Evolutionary conservation across 305 asterid species (phyloP).

Genomic region (Vinca major): DNA sequence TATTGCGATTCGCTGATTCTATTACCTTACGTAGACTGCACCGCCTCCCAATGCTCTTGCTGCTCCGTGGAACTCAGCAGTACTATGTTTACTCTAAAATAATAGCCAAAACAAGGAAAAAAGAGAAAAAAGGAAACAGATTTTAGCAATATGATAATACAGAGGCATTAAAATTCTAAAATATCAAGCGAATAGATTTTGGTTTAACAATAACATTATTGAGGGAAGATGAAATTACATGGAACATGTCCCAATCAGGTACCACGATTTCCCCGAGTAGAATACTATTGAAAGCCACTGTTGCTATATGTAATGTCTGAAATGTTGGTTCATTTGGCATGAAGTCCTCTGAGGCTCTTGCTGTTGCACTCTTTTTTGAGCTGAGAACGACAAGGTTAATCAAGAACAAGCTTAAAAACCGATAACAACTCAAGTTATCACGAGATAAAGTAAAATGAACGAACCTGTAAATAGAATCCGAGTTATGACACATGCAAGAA

Average conservation of each 20-base stretch:
- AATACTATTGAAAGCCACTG: slow-evolving; percentile 51
- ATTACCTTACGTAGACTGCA: slow-evolving; percentile 54
- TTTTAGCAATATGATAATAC: not conserved
- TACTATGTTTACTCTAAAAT: slow-evolving; percentile 33
- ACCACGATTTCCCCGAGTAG: slow-evolving; percentile 45
- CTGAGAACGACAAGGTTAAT: slow-evolving; percentile 8
- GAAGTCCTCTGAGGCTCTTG: slow-evolving; percentile 61
- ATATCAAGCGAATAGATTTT: no score
- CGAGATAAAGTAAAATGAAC: not conserved
- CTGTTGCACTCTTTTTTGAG: slow-evolving; percentile 39
- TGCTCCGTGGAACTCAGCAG: slow-evolving; percentile 55
- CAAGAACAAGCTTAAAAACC: not conserved
- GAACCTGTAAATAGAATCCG: slow-evolving; percentile 48
- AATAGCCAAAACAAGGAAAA: not conserved
- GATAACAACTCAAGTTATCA: not conserved
- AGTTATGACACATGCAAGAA: slow-evolving; percentile 46
- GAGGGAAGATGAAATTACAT: slow-evolving; percentile 25
- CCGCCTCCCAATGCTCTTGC: slow-evolving; percentile 66
- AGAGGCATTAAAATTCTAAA: not conserved
- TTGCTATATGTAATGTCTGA: slow-evolving; percentile 48
- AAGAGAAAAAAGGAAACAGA: not conserved
- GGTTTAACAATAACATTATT: not conserved
- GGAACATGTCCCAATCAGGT: slow-evolving; percentile 83
- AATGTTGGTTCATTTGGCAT: slow-evolving; percentile 47
- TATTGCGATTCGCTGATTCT: not conserved